A percentile compares a stretch with the other conserved stretches of the same genome.
Evolutionary conservation across 441 rosid genomes (phyloP).

Genomic region (Macaranga tanarius): DNA sequence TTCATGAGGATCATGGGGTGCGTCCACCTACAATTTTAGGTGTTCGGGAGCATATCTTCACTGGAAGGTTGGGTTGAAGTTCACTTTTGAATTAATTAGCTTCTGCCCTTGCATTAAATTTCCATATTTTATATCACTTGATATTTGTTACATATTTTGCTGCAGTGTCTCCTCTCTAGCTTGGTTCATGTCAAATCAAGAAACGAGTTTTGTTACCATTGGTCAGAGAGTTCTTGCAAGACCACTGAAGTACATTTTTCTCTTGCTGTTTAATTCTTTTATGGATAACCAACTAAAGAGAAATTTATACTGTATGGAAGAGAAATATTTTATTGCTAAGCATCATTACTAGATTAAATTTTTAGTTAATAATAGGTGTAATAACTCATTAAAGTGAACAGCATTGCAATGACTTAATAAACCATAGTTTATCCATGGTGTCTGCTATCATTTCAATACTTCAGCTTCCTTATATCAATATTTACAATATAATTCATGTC

Average conservation of each 20-base stretch:
- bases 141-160: conserved; percentile 17
- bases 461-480: no score
- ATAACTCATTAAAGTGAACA: background rate
- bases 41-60: conserved; percentile 93
- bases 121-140: conserved; percentile 10
- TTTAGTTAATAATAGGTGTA: background rate
- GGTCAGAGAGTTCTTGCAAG: conserved; percentile 97
- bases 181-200: conserved; percentile 98
- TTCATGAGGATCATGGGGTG: conserved; percentile 91
- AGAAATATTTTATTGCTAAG: background rate
- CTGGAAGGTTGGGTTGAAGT: conserved; percentile 63
- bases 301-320: background rate
- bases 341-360: background rate
- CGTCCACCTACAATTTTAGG: conserved; percentile 91
- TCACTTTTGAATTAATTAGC: background rate
- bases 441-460: background rate
- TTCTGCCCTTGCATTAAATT: background rate
- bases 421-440: background rate
- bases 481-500: background rate
- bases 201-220: conserved; percentile 89
- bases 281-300: conserved; percentile 1
- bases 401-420: background rate
- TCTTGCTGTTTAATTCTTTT: background rate
- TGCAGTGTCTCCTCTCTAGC: conserved; percentile 95
- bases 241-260: conserved; percentile 72